A percentile compares a stretch with the other conserved stretches of the same genome.
Conservation (phyloP, 371 early-diverging fungal species). For the Zychaea mexicana region DNA sequence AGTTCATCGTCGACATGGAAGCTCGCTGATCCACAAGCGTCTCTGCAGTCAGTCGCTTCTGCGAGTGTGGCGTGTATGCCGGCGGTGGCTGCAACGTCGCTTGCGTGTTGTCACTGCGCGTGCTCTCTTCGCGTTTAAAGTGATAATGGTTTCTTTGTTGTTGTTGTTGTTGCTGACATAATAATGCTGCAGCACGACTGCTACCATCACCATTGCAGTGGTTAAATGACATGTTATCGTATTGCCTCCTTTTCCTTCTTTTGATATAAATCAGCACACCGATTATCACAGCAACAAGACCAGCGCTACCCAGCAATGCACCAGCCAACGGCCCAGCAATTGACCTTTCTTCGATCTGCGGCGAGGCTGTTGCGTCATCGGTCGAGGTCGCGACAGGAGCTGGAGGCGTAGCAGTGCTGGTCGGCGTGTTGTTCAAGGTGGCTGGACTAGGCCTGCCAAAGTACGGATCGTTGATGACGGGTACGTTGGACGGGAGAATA, state of each 20-base stretch:
- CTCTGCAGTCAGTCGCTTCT: slow-evolving; percentile 10
- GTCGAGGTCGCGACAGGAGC: neutral
- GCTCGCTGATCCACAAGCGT: slow-evolving; percentile 8
- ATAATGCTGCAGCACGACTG: neutral
- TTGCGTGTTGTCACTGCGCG: neutral
- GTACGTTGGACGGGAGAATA: neutral
- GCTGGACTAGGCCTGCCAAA: neutral
- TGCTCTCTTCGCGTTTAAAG: neutral
- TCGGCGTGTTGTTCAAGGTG: neutral
- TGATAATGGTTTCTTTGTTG: neutral
- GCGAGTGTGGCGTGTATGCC: neutral
- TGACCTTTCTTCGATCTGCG: no score
- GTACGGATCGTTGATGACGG: neutral
- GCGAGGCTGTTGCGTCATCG: neutral
- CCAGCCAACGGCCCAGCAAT: neutral
- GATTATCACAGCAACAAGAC: neutral
- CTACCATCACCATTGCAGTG: neutral
- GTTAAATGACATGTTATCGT: no score
- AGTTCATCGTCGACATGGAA: slow-evolving; percentile 10
- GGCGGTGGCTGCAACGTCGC: slow-evolving; percentile 7
- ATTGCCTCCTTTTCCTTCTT: neutral
- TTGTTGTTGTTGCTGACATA: neutral
- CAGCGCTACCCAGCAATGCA: neutral
- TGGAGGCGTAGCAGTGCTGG: neutral
- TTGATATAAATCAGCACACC: neutral